Evolutionary conservation across 139 green algal species (phyloP), one percentile per base, ranked within the genome.

Genomic region (Picochlorum costavermella): DNA sequence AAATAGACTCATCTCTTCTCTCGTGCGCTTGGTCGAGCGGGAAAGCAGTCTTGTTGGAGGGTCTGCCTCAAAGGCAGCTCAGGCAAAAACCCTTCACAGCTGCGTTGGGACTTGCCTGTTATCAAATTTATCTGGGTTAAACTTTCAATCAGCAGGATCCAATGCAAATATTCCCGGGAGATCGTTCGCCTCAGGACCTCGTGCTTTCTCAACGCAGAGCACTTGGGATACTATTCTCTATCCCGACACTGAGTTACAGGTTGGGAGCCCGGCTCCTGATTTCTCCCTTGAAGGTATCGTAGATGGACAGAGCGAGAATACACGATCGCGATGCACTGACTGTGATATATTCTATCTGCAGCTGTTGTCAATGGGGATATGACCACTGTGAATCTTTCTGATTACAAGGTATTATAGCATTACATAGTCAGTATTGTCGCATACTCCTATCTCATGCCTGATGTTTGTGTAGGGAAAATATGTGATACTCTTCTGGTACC

Each of bases 401-500:
- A 90, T 61, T 91, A 89, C 81, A 53, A 53, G 46, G 46, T 53
- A 53, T 53, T 40, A 2, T 40, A 40, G 33, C 33, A 40, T 40
- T 8, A 8, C 33, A 40, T 6, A 40, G 11, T 40, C 33, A 40
- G 33, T 8, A 40, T 40, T 13, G 33, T 40, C 33, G 33, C 33
- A 6, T 13, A 8, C 8, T 40, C 8, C 11, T 8, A 2, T 40
- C 33, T 40, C 8, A 12, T 40, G 6, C 11, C 11, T 40, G 3
- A 8, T 40, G 11, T 40, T 2, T 53, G 3, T 23, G 46, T 64
- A 59, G 68, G 57, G 48, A 33, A 66, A 57, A n/a, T 87, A 82
- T 56, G 84, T 87, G 8, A 74, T 85, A 26, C 76, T 90, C 3
- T 87, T 92, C 64, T 90, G 77, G 64, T 91, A 89, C 55, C 77